phyloP scores from a whole-genome alignment of 306 rosid species.

The Prunus padus region DNA sequence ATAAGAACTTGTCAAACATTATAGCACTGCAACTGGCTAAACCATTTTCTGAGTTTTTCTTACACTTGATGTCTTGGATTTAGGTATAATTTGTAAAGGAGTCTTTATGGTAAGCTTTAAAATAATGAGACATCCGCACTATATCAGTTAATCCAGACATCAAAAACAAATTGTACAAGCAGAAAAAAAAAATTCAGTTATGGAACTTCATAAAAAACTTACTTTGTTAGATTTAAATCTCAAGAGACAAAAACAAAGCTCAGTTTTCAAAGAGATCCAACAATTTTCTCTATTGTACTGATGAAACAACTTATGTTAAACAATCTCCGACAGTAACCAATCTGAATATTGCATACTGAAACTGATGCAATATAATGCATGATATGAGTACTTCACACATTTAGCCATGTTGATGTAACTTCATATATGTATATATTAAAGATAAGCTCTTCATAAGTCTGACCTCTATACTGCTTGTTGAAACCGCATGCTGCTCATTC shows the following conservation, averaged over 20 bases:
- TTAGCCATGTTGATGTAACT: neutral
- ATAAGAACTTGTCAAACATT: neutral
- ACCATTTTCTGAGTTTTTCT: neutral
- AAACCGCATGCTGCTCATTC: conserved; percentile 80
- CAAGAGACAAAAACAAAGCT: neutral
- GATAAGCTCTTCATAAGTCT: conserved; percentile 29
- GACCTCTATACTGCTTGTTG: conserved; percentile 66
- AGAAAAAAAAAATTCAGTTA: neutral
- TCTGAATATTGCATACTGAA: conserved; percentile 17
- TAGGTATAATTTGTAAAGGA: conserved; percentile 2
- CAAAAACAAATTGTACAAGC: neutral
- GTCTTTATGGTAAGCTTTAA: neutral
- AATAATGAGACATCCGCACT: neutral
- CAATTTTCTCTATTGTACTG: neutral
- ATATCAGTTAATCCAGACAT: neutral
- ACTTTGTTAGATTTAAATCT: neutral
- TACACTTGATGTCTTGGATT: neutral
- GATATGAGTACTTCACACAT: neutral
- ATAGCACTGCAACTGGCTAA: neutral
- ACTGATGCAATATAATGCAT: neutral
- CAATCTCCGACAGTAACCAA: neutral
- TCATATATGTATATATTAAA: neutral
- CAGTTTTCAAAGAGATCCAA: neutral
- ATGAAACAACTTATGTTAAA: neutral
- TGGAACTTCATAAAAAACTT: neutral